Percentiles rank a stretch among this genome's conserved stretches.
Conservation (phyloP, 2,329 filamentous ascomycete species). For the Dactylella cylindrospora region DNA sequence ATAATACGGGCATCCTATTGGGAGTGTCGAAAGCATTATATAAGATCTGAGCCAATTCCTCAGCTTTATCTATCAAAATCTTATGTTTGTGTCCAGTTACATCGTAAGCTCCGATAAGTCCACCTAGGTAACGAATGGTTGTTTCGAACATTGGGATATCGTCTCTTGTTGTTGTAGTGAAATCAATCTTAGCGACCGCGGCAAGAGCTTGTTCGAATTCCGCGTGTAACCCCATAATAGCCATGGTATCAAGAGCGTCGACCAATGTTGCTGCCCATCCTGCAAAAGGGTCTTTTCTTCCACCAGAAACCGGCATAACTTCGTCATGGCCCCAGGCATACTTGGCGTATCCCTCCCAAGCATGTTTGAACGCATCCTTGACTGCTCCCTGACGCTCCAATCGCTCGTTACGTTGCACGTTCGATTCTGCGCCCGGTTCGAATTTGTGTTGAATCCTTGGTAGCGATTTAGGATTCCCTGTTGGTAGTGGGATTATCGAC, state of each 20-base stretch:
- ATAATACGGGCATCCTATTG: slow-evolving; percentile 85
- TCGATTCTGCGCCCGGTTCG: slow-evolving; percentile 61
- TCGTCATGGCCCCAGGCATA: slow-evolving; percentile 87
- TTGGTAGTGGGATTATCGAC: slow-evolving; percentile 74
- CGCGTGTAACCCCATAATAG: slow-evolving; percentile 77
- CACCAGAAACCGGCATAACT: slow-evolving; percentile 69
- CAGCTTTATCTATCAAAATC: slow-evolving; percentile 72
- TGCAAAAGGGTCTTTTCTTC: slow-evolving; percentile 77
- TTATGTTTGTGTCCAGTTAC: slow-evolving; percentile 70
- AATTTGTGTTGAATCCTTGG: slow-evolving; percentile 77
- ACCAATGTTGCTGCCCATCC: slow-evolving; percentile 88
- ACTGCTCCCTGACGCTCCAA: slow-evolving; percentile 66
- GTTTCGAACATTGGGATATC: slow-evolving; percentile 92
- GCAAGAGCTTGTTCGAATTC: slow-evolving; percentile 78
- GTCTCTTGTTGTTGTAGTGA: slow-evolving; percentile 67
- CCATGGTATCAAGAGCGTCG: slow-evolving; percentile 78
- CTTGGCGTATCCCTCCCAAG: slow-evolving; percentile 79
- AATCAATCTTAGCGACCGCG: slow-evolving; percentile 73
- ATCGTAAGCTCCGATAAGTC: slow-evolving; percentile 82
- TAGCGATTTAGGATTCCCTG: slow-evolving; percentile 67
- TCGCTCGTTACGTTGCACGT: slow-evolving; percentile 63
- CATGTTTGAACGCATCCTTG: slow-evolving; percentile 71
- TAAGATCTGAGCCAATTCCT: slow-evolving; percentile 75
- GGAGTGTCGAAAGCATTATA: slow-evolving; percentile 87
- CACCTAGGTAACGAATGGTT: slow-evolving; percentile 86